Conservation (phyloP, 2,329 filamentous ascomycete species). For the Fusarium pseudoanthophilum region DNA sequence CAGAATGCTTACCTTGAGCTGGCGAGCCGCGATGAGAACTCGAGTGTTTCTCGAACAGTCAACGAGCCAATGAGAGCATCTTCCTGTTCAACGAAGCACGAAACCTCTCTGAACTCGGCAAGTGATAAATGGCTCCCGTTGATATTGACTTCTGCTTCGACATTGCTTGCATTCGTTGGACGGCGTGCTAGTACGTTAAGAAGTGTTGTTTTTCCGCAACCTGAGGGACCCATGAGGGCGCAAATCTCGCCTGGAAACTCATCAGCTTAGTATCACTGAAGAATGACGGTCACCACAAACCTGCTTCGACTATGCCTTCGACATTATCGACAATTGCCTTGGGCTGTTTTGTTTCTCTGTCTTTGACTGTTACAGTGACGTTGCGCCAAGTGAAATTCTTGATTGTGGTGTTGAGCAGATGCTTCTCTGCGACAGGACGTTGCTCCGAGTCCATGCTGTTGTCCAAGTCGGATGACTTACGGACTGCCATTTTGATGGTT, state of each 20-base stretch:
- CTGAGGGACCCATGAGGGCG: slow-evolving; percentile 82
- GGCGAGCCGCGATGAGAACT: slow-evolving; percentile 79
- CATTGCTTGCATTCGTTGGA: slow-evolving; percentile 55
- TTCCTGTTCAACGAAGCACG: slow-evolving; percentile 87
- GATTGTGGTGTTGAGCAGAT: slow-evolving; percentile 72
- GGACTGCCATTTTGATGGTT: slow-evolving; percentile 7
- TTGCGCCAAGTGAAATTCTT: slow-evolving; percentile 72
- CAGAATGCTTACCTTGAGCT: slow-evolving; percentile 59
- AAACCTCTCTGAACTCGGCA: slow-evolving; percentile 70
- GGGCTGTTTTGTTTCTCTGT: slow-evolving; percentile 71
- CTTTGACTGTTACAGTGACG: slow-evolving; percentile 77
- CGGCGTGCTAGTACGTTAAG: slow-evolving; percentile 79
- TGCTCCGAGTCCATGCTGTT: slow-evolving; percentile 41
- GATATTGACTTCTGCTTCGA: slow-evolving; percentile 58
- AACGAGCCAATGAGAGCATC: slow-evolving; percentile 84
- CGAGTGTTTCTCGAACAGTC: slow-evolving; percentile 81
- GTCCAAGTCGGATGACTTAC: slow-evolving; percentile 2
- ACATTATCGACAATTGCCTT: slow-evolving; percentile 72
- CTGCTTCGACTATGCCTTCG: slow-evolving; percentile 72
- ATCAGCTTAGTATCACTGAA: background rate
- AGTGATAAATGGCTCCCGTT: slow-evolving; percentile 69
- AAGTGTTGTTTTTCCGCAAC: slow-evolving; percentile 83
- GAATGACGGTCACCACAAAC: slow-evolving; percentile 47
- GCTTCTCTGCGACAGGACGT: slow-evolving; percentile 52
- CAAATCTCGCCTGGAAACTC: slow-evolving; percentile 69